Evolutionary conservation across 441 rosid species (phyloP).

Genomic region (Gossypium davidsonii): DNA sequence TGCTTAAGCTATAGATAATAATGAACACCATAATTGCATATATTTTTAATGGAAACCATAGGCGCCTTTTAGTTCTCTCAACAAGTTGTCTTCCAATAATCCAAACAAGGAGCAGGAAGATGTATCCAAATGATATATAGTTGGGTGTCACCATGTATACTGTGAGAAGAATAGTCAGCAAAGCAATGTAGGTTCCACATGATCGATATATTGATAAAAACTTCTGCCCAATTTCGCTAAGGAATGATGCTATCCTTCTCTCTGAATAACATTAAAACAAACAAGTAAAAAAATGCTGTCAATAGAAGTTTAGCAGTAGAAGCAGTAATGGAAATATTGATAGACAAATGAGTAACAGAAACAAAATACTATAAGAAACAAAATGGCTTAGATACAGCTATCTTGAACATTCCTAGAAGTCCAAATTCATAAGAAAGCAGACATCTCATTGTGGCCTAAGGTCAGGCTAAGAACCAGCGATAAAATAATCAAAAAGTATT

Average conservation of each 20-base stretch:
- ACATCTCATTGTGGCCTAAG: slow-evolving; percentile 7
- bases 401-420: background rate
- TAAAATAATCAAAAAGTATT: slow-evolving; percentile 14
- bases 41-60: slow-evolving; percentile 89
- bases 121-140: slow-evolving; percentile 87
- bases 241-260: slow-evolving; percentile 79
- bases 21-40: slow-evolving; percentile 74
- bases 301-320: slow-evolving; percentile 6
- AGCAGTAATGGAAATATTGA: slow-evolving; percentile 13
- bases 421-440: slow-evolving; percentile 1
- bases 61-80: slow-evolving; percentile 76
- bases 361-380: background rate
- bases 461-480: slow-evolving; percentile 15
- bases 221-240: slow-evolving; percentile 83
- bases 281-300: slow-evolving; percentile 6
- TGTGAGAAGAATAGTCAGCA: slow-evolving; percentile 82
- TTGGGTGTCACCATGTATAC: slow-evolving; percentile 90
- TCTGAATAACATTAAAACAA: slow-evolving; percentile 47
- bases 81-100: slow-evolving; percentile 93
- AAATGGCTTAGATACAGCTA: slow-evolving; percentile 14
- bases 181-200: slow-evolving; percentile 96
- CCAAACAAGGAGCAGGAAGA: slow-evolving; percentile 92
- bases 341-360: slow-evolving; percentile 3
- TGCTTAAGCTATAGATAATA: slow-evolving; percentile 88
- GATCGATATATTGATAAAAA: slow-evolving; percentile 83